Base-by-base conservation (phyloP, 805 yeast genomes). In the Pichia ethanolica region DNA sequence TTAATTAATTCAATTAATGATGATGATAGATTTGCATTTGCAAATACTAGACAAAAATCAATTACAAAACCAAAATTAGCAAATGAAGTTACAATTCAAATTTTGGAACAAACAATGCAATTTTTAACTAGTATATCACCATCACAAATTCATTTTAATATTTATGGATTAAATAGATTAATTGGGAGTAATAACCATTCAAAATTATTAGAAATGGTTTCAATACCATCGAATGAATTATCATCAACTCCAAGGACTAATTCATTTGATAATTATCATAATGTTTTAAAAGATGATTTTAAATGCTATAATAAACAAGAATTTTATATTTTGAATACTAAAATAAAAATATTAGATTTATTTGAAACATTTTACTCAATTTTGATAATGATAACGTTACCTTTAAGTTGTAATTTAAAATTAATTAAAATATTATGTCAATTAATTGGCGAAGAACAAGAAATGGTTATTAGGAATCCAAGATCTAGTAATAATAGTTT, bases 111-210 rank as follows among this genome's bases (percentile, higher is more conserved):
- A 35, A 27, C 26, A 7, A 49, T 49, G 48, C 42, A 42, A 30
- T 30, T 49, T 27, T 38, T 49, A 35, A 40, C 42, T 7, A 41
- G 28, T 33, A 14, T 49, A 7, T 25, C 26, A 26, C 49, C 52
- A 4, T n/a, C 32, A 7, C 52, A 49, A 34, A 45, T 49, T 35
- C 46, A 45, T 13, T 51, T 76, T 56, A 65, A 70, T 56, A 66
- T 78, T 42, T 76, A 67, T 55, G 86, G 87, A 0, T 62, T 82
- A 43, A 81, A 78, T 58, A 59, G 83, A 50, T 53, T 71, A 4
- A 47, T 78, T 33, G 87, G 87, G 0, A 75, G 77, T 54, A 78
- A 77, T 51, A 48, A 53, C 1, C 78, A 75, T 56, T 64, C 71
- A 32, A 53, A 52, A 11, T 67, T 76, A 20, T 56, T 82, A 35